These are phyloP conservation scores for Colletotrichum falcatum DNA, from an alignment of 2,329 filamentous ascomycete species.

Conservation along the genomic window DNA sequence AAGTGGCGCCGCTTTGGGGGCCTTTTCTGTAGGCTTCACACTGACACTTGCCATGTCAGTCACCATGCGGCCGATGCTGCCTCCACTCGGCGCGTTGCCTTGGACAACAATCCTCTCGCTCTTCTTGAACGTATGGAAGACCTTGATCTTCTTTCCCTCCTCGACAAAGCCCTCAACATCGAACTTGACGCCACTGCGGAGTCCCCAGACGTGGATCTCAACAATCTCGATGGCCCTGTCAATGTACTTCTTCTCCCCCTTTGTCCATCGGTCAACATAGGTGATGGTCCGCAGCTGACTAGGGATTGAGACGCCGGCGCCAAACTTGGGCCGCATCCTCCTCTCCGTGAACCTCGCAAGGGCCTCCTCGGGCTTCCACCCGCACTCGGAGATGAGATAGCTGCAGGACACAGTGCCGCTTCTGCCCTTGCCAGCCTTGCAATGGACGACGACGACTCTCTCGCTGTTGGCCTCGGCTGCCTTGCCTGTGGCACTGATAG, in stretches of 20 bases:
- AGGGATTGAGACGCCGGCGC: slow-evolving; percentile 90
- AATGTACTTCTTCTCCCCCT: slow-evolving; percentile 80
- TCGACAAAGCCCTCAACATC: slow-evolving; percentile 87
- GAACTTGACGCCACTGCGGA: slow-evolving; percentile 89
- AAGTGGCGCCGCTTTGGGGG: slow-evolving; percentile 51
- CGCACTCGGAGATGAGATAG: slow-evolving; percentile 90
- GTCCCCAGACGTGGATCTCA: slow-evolving; percentile 90
- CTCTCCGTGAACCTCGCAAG: slow-evolving; percentile 76
- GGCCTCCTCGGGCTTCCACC: slow-evolving; percentile 66
- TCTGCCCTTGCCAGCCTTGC: slow-evolving; percentile 95
- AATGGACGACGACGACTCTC: slow-evolving; percentile 91
- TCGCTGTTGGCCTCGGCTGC: slow-evolving; percentile 47
- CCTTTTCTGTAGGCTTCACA: slow-evolving; percentile 49
- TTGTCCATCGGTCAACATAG: slow-evolving; percentile 90
- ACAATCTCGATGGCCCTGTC: slow-evolving; percentile 87
- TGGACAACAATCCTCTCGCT: slow-evolving; percentile 79
- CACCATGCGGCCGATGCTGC: slow-evolving; percentile 63
- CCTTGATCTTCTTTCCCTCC: slow-evolving; percentile 88
- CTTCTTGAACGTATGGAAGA: slow-evolving; percentile 82
- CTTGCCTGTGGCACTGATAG: slow-evolving; percentile 31
- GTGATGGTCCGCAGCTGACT: slow-evolving; percentile 89
- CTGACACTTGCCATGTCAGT: slow-evolving; percentile 64
- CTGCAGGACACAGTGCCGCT: slow-evolving; percentile 90
- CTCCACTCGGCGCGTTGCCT: slow-evolving; percentile 62
- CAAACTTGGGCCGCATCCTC: slow-evolving; percentile 90